Evolutionary conservation across 2,329 filamentous ascomycete genomes (phyloP), one percentile per base, ranked within the genome.

Genomic region (Mariannaea sp.): DNA sequence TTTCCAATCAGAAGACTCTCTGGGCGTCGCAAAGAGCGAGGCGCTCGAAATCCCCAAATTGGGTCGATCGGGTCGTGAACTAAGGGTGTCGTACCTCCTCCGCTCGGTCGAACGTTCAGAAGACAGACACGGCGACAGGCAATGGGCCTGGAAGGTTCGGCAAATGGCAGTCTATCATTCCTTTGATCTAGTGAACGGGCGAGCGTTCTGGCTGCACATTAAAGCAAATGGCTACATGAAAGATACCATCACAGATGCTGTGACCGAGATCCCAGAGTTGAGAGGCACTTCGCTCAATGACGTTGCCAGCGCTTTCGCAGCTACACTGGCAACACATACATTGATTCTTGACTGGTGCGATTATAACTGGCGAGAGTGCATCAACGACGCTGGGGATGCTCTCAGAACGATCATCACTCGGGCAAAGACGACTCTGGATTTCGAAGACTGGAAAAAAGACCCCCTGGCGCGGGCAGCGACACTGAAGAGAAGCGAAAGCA

Each of bases 81-180:
- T 48, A 20, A 7, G 29, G 1, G n/a, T 53, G 4, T 56, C 55
- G 7, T 59, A 59, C 22, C 33, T 59, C 1, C 3, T 59, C 5
- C 51, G 57, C 5, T 56, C 56, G 1, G 10, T 53, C 4, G 56
- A 58, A 14, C 14, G 20, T 3, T 14, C 43, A 12, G 8, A 13
- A 5, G 32, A 29, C 3, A 14, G 10, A 10, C 9, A 17, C 24
- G 17, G 20, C 24, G 27, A 7, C 13, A 24, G 36, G 5, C 7
- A 8, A 8, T 36, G 40, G 39, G 3, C 29, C 3, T 50, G 49
- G 46, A 49, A 39, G 3, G 48, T 60, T 3, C 17, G 56, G 9
- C 58, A 60, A 20, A 58, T 53, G 41, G 52, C 55, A 3, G 56
- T 60, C 1, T 54, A 56, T 20, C 58, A 60, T 13, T 41, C 49